phyloP scores from a whole-genome alignment of 2,329 filamentous ascomycete species.

The Stachybotrys echinatus region DNA sequence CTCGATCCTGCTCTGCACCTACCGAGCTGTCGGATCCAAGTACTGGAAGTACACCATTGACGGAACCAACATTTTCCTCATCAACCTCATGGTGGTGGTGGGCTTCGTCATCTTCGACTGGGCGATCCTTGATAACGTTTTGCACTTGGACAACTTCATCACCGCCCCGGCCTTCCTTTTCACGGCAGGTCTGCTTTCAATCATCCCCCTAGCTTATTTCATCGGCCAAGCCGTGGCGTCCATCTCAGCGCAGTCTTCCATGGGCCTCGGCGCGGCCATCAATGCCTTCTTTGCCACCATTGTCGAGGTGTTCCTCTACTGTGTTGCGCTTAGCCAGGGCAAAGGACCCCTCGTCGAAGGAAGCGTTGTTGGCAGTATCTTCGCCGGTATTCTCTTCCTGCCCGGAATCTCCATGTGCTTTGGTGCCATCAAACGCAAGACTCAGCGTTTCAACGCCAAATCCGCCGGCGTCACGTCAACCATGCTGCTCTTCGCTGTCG shows the following conservation, averaged over 20 bases:
- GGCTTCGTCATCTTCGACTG: constrained; percentile 93
- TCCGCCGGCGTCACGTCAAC: constrained; percentile 96
- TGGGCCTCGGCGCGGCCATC: constrained; percentile 94
- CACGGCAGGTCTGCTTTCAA: constrained; percentile 75
- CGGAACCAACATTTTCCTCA: constrained; percentile 97
- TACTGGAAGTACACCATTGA: constrained; percentile 99
- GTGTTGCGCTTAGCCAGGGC: constrained; percentile 84
- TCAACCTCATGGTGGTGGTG: constrained; percentile 94
- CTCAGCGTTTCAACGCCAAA: constrained; percentile 94
- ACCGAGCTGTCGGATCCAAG: constrained; percentile 85
- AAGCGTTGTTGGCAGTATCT: constrained; percentile 95
- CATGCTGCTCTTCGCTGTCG: constrained; percentile 94
- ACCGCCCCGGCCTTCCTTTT: constrained; percentile 87
- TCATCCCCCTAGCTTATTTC: constrained; percentile 96
- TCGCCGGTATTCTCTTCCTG: constrained; percentile 90
- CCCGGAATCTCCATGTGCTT: constrained; percentile 98
- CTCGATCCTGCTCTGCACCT: constrained; percentile 91
- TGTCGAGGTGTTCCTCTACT: constrained; percentile 97
- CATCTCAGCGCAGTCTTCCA: constrained; percentile 96
- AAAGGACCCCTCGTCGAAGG: constrained; percentile 93
- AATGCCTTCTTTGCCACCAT: constrained; percentile 98
- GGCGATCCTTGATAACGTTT: constrained; percentile 63
- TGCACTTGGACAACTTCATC: constrained; percentile 67
- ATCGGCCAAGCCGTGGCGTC: constrained; percentile 98
- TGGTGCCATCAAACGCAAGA: constrained; percentile 95